Base-by-base conservation (phyloP, 768 basidiomycete species). In the Auriscalpium microsporum region DNA sequence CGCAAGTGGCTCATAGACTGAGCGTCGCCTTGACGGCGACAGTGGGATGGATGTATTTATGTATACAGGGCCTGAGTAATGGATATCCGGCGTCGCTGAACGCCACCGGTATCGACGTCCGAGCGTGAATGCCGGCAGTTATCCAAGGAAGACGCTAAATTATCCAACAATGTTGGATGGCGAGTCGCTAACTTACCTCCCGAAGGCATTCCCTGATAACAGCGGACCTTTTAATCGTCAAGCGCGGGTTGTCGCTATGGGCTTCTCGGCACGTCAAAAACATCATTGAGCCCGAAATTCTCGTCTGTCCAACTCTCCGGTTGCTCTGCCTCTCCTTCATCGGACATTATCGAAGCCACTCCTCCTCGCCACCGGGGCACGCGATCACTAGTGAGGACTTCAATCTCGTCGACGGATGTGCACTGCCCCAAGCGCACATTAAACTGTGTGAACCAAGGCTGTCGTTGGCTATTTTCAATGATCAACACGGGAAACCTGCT, bases 1-100 rank as follows among this genome's bases (percentile, higher is more conserved):
- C 81, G 87, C 66, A 96, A 94, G 72, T 92, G 94, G 72, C 84
- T 94, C 65, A 94, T 94, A 65, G 91, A 94, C 55, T 69, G 45
- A 52, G n/a, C 40, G 40, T 13, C 8, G 14, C 17, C 40, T 42
- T 42, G 40, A 42, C 40, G 40, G 28, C 28, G 28, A 28, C 28
- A 28, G 40, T 42, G 40, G 40, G 28, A 14, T 42, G 40, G 40
- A 42, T 42, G 40, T 42, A 42, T 42, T 17, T 42, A 42, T 42
- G 40, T 42, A 42, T 42, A 17, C 13, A 17, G 40, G 40, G 28
- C 28, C 28, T 28, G 28, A 28, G 28, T 28, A 28, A 28, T 28
- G 28, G 28, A 28, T 28, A 28, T 28, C 7, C 28, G 28, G 28
- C 28, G 7, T 28, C 28, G 28, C 28, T 28, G 28, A 28, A 42